Conservation (phyloP, 805 yeast species). For the Helenozyma rhizophorensis region DNA sequence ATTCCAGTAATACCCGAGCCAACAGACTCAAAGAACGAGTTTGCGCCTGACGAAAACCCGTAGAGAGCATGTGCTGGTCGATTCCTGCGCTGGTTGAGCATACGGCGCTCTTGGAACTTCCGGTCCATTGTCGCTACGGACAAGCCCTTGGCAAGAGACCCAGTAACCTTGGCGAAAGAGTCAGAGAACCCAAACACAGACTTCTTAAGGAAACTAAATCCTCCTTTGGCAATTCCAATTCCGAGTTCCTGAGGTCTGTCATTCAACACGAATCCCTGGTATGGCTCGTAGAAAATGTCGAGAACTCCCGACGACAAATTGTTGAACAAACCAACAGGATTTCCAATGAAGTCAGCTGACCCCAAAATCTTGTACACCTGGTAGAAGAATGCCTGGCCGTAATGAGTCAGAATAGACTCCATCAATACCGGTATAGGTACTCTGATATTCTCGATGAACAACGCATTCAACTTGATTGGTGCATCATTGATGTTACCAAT, state of each 20-base stretch:
- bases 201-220: slow-evolving; percentile 87
- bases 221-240: slow-evolving; percentile 93
- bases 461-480: slow-evolving; percentile 82
- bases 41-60: slow-evolving; percentile 82
- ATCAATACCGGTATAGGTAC: slow-evolving; percentile 74
- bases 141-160: slow-evolving; percentile 90
- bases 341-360: slow-evolving; percentile 93
- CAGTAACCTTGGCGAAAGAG: slow-evolving; percentile 87
- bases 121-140: slow-evolving; percentile 87
- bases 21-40: slow-evolving; percentile 80
- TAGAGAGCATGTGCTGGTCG: slow-evolving; percentile 80
- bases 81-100: slow-evolving; percentile 70
- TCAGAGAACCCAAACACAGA: slow-evolving; percentile 94
- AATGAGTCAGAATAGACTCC: slow-evolving; percentile 74
- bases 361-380: slow-evolving; percentile 92
- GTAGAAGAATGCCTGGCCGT: slow-evolving; percentile 85
- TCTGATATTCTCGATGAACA: slow-evolving; percentile 82
- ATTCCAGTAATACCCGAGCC: slow-evolving; percentile 87
- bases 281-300: slow-evolving; percentile 96
- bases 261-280: slow-evolving; percentile 88
- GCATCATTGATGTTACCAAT: slow-evolving; percentile 97
- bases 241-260: slow-evolving; percentile 97
- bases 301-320: slow-evolving; percentile 91
- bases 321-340: slow-evolving; percentile 95
- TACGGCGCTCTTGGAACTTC: slow-evolving; percentile 76